Percentiles rank a stretch among this genome's conserved stretches.
Conservation (phyloP, 2,329 filamentous ascomycete genomes). For the Cyclaneusma minus region DNA sequence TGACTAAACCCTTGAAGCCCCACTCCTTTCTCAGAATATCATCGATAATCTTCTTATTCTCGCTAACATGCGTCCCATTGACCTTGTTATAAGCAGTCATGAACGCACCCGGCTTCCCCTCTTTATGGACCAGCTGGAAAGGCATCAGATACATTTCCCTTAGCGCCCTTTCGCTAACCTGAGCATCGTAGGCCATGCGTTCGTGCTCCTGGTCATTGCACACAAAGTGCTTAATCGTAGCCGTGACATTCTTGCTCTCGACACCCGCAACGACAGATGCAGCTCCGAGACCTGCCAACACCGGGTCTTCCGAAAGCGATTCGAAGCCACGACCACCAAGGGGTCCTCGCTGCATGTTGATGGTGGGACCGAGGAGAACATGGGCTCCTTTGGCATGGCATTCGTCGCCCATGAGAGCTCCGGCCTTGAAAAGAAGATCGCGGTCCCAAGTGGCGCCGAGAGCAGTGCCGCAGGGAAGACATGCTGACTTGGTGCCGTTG, state of each 20-base stretch:
- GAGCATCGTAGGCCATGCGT: conserved; percentile 20
- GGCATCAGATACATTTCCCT: conserved; percentile 28
- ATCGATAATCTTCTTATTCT: conserved; percentile 22
- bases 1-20: conserved; percentile 27
- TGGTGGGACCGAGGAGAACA: conserved; percentile 51
- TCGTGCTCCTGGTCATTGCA: conserved; percentile 27
- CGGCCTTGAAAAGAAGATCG: conserved; percentile 43
- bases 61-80: conserved; percentile 27
- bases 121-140: conserved; percentile 27
- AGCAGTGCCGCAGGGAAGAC: conserved; percentile 26
- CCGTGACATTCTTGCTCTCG: conserved; percentile 25
- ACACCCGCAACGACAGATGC: conserved; percentile 27
- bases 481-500: conserved; percentile 25
- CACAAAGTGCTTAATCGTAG: conserved; percentile 30
- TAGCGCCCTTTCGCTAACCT: conserved; percentile 22
- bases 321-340: conserved; percentile 33
- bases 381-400: conserved; percentile 54
- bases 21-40: conserved; percentile 27
- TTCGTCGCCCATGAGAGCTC: conserved; percentile 50
- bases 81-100: conserved; percentile 32
- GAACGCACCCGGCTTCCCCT: conserved; percentile 25
- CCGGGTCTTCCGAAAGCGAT: conserved; percentile 30
- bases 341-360: conserved; percentile 31
- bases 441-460: conserved; percentile 53
- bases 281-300: conserved; percentile 27